phyloP scores from a whole-genome alignment of 2,329 filamentous ascomycete species.

The Paradendryphiella salina region DNA sequence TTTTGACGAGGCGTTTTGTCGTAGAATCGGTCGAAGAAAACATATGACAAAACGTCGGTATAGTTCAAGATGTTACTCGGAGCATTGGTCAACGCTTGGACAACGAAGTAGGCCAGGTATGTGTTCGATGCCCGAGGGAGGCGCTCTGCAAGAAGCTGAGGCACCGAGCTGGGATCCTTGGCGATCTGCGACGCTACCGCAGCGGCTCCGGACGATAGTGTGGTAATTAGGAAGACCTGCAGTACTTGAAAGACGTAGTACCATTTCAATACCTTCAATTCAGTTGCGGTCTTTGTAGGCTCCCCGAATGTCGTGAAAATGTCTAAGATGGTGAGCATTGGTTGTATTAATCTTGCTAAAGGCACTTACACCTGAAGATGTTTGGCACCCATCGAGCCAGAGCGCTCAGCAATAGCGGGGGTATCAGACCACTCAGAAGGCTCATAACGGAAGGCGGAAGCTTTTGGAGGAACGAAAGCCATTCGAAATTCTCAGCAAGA shows the following conservation, averaged over 20 bases:
- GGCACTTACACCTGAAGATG: slow-evolving; percentile 71
- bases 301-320: slow-evolving; percentile 80
- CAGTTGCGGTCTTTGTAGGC: slow-evolving; percentile 76
- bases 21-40: slow-evolving; percentile 72
- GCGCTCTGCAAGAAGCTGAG: slow-evolving; percentile 68
- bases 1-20: slow-evolving; percentile 68
- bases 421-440: slow-evolving; percentile 81
- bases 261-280: slow-evolving; percentile 85
- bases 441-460: slow-evolving; percentile 75
- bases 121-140: slow-evolving; percentile 89
- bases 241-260: slow-evolving; percentile 92
- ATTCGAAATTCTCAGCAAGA: slow-evolving; percentile 65
- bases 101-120: slow-evolving; percentile 91
- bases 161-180: slow-evolving; percentile 62
- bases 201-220: slow-evolving; percentile 77
- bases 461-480: slow-evolving; percentile 71
- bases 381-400: slow-evolving; percentile 87
- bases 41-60: slow-evolving; percentile 71
- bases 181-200: slow-evolving; percentile 67
- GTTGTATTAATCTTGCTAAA: not conserved
- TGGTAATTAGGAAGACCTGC: slow-evolving; percentile 88
- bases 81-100: slow-evolving; percentile 84
- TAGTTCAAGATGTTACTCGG: slow-evolving; percentile 75
- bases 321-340: slow-evolving; percentile 50
- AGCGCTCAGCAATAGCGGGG: slow-evolving; percentile 74